phyloP scores from a whole-genome alignment of 2,329 filamentous ascomycete genomes.

The Atkinsonella hypoxylon region DNA sequence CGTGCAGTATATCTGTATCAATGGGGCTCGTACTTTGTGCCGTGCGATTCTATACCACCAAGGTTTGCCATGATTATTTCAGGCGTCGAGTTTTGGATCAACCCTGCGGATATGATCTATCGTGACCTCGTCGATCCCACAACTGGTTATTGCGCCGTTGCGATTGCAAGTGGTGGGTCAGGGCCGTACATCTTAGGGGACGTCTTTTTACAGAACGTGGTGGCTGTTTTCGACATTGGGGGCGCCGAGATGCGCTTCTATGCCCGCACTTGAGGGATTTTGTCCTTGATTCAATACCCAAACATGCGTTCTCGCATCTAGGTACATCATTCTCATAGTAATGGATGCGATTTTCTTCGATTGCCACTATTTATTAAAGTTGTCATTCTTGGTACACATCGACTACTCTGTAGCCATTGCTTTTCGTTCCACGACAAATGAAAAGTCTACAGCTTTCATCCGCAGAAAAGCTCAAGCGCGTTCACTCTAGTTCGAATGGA shows the following conservation, averaged over 20 bases:
- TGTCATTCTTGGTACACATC: no score
- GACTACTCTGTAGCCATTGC: no score
- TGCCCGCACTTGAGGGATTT: conserved; percentile 9
- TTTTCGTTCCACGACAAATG: no score
- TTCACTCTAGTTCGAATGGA: no score
- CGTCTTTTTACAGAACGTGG: conserved; percentile 37
- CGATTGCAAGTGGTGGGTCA: conserved; percentile 30
- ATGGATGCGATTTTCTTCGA: no score
- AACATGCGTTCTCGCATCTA: no score
- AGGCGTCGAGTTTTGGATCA: conserved; percentile 32
- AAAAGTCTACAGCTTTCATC: no score
- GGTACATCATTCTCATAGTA: no score
- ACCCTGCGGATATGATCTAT: conserved; percentile 35
- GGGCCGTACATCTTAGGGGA: conserved; percentile 39
- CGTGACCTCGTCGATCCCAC: conserved; percentile 29
- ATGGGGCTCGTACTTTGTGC: conserved; percentile 36
- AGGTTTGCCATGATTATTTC: conserved; percentile 32
- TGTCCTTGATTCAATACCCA: no score
- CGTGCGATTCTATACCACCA: conserved; percentile 35
- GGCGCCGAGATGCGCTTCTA: conserved; percentile 35
- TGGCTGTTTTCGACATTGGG: conserved; percentile 36
- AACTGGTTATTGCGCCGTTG: conserved; percentile 36
- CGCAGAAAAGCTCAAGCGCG: no score
- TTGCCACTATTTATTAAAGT: no score
- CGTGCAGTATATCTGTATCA: conserved; percentile 33